Base-by-base conservation (phyloP, 202 grass and related monocot species). In the Carex sylvatica region DNA sequence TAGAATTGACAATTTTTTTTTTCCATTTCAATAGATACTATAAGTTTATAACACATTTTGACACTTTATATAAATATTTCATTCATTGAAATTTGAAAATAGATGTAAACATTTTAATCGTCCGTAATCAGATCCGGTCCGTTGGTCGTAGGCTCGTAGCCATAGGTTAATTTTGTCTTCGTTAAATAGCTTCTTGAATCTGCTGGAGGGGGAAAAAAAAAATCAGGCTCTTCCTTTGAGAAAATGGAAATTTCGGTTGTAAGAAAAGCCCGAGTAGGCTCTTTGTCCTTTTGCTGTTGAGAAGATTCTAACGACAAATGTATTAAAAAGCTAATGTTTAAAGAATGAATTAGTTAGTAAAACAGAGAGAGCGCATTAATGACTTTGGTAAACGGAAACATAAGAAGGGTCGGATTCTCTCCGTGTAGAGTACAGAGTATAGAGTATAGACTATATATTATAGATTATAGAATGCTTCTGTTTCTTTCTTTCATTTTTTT, bases 261-360 rank as follows among this genome's bases (percentile, higher is more conserved):
- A 24, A 23, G 20, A 62, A 62, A 72, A 49, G 42, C 11, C 22
- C 44, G 24, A 54, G 13, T 44, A 42, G 13, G 6, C 65, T 65
- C 53, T 51, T 83, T 87, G 89, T 93, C 91, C 54, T 47, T 40
- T 91, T 85, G 82, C 82, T 87, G 91, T 63, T 87, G 33, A 52
- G 87, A 93, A 93, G 91, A 91, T 93, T 91, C 91, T 83, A 62
- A 81, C 59, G 38, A 78, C 54, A 74, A 75, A 47, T 64, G 31
- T 47, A 74, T 78, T 22, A 12, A 46, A 20, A 61, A 20, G 4
- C 30, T 18, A 60, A 60, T 19, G 56, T 33, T 35, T 22, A 79
- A 79, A 79, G 9, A 61, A 36, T 26, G 70, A 26, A 52, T 73
- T 28, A 15, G 20, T 74, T 52, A 74, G 16, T 16, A 14, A 52